A percentile compares a stretch with the other conserved stretches of the same genome.
Evolutionary conservation across 345 rosid species (phyloP).

Genomic region (Passiflora organensis): DNA sequence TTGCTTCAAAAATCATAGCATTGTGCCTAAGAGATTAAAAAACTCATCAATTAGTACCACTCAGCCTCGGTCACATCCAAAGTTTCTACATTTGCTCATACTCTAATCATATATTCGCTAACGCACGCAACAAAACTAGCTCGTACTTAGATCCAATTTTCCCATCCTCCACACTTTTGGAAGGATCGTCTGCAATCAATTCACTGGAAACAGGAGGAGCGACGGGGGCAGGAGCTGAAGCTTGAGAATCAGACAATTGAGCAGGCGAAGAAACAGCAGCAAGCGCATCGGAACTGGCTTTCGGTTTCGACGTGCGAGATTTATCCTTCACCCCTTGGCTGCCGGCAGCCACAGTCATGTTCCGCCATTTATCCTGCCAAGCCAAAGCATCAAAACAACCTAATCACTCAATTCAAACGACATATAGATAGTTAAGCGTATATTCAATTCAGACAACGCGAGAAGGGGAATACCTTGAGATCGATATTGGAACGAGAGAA

Average conservation of each 20-base stretch:
- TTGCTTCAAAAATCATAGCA: conserved; percentile 75
- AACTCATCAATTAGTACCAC: too few relatives aligned
- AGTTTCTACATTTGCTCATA: too few relatives aligned
- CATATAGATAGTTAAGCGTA: too few relatives aligned
- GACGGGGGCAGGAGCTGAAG: too few relatives aligned
- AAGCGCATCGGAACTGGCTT: conserved; percentile 17
- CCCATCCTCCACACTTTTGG: conserved; percentile 15
- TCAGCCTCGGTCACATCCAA: too few relatives aligned
- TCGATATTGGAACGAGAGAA: conserved; percentile 63
- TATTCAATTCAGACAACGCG: not conserved
- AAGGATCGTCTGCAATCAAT: conserved; percentile 20
- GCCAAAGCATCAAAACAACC: conserved; percentile 2
- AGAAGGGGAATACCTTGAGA: conserved; percentile 52
- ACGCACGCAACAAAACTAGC: too few relatives aligned
- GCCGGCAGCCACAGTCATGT: conserved; percentile 31
- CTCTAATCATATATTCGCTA: too few relatives aligned
- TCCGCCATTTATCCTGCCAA: conserved; percentile 88
- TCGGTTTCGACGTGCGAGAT: conserved; percentile 31
- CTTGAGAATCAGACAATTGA: too few relatives aligned
- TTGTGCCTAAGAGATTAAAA: conserved; percentile 37
- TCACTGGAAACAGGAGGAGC: conserved; percentile 24
- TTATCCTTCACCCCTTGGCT: conserved; percentile 26
- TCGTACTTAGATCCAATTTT: conserved; percentile 43
- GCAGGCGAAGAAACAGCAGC: too few relatives aligned
- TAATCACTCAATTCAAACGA: too few relatives aligned